A percentile compares a stretch with the other conserved stretches of the same genome.
phyloP scores from a whole-genome alignment of 2,329 filamentous ascomycete genomes.

The Nothopassalora personata region DNA sequence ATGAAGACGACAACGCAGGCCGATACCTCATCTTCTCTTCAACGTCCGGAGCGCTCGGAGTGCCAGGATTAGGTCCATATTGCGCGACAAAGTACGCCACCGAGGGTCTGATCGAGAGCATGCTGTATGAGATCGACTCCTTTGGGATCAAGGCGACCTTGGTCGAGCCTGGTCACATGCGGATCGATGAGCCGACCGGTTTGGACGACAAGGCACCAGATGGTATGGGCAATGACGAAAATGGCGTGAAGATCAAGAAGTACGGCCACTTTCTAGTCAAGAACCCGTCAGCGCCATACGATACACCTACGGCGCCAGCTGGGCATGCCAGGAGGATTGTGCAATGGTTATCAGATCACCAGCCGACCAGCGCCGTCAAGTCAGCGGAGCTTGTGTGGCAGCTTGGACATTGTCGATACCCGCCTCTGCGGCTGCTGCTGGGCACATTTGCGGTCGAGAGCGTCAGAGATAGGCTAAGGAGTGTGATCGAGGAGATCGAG shows the following conservation, averaged over 20 bases:
- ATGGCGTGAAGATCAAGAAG: slow-evolving; percentile 53
- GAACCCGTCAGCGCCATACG: slow-evolving; percentile 74
- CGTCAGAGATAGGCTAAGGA: slow-evolving; percentile 80
- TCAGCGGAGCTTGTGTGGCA: slow-evolving; percentile 92
- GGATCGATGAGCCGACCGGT: slow-evolving; percentile 67
- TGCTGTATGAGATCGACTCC: slow-evolving; percentile 88
- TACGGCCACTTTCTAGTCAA: slow-evolving; percentile 94
- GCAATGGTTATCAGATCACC: slow-evolving; percentile 87
- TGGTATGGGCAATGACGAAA: slow-evolving; percentile 6
- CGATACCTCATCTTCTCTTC: slow-evolving; percentile 93
- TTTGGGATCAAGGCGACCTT: slow-evolving; percentile 93
- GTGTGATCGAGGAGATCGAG: slow-evolving; percentile 75
- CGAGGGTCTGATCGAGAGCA: slow-evolving; percentile 89
- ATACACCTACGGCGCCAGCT: slow-evolving; percentile 70
- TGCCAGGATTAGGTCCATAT: slow-evolving; percentile 87
- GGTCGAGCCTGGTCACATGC: slow-evolving; percentile 83
- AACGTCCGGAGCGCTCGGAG: slow-evolving; percentile 84
- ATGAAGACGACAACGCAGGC: slow-evolving; percentile 44
- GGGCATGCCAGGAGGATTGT: slow-evolving; percentile 86
- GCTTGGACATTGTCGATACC: slow-evolving; percentile 89
- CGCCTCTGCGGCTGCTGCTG: slow-evolving; percentile 76
- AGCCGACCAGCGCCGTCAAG: slow-evolving; percentile 88
- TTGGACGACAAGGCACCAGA: slow-evolving; percentile 28
- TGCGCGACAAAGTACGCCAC: slow-evolving; percentile 97
- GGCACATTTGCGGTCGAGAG: slow-evolving; percentile 95